Evolutionary conservation across 1,139 yeast species (phyloP), one percentile per base, ranked within the genome.

Genomic region (Geotrichum candidum): DNA sequence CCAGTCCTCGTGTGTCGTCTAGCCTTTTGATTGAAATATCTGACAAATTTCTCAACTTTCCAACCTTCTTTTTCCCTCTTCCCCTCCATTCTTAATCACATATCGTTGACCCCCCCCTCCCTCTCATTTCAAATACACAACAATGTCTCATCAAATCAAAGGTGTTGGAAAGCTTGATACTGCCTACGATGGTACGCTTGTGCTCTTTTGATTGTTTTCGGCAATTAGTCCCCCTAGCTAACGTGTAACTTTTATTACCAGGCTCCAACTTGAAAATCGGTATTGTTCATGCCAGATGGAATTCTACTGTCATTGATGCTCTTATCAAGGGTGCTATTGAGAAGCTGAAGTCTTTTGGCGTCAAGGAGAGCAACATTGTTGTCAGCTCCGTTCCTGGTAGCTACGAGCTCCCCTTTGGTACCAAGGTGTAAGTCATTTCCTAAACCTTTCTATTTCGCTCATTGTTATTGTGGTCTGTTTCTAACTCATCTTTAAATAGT

Each of bases 211-310:
- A 18, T 38, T 29, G 29, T 23, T 18, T 13, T 27, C 10, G 4
- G 13, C 15, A 15, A 33, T 35, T 31, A 15, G 13, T 25, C 57
- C 13, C 15, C 6, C 35, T 33, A 27, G 18, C 38, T 25, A 38
- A 35, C 18, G 41, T 25, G 27, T 15, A 1, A 9, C 33, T n/a
- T 22, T 54, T 10, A 27, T n/a, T 35, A 18, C 23, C 51, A 78
- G 83, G 92, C 50, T 81, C 88, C 51, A 73, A 77, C 4, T 79
- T 92, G 67, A 83, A 86, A 69, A 80, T 92, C 61, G 97, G 95
- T 50, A 90, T 94, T 72, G 82, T 94, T 65, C 97, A 91, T 74
- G 97, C 98, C 23, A 87, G 99, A 75, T 94, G 99, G 99, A 94
- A 94, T 76, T 76, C 79, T 59, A 77, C 79, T 58, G 85, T 92